A percentile compares a stretch with the other conserved stretches of the same genome.
Conservation (phyloP, 202 grass and related monocot species). For the Schoenoplectus tabernaemontani region DNA sequence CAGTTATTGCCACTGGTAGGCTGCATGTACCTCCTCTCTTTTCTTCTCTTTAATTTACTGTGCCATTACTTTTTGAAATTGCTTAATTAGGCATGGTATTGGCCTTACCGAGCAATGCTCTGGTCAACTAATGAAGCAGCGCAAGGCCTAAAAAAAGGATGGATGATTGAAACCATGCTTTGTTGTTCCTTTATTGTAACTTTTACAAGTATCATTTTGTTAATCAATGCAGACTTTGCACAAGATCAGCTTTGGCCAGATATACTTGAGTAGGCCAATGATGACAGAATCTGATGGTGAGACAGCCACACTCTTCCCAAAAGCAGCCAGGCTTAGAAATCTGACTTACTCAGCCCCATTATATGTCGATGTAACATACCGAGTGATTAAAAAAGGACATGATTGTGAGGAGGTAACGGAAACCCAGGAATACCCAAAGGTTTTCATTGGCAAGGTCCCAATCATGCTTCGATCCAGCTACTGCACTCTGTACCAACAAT, state of each 20-base stretch:
- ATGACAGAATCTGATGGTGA: conserved; percentile 95
- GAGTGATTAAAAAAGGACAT: conserved; percentile 88
- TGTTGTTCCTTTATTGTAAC: not conserved
- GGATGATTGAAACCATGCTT: not conserved
- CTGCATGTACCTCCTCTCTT: not conserved
- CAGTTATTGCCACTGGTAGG: not conserved
- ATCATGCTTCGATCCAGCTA: conserved; percentile 95
- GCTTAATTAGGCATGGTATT: not conserved
- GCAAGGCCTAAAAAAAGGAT: not conserved
- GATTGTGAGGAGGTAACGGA: conserved; percentile 91
- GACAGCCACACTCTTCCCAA: conserved; percentile 84
- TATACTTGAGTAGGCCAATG: conserved; percentile 90
- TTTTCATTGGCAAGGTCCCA: conserved; percentile 95
- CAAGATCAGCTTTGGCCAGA: conserved; percentile 91
- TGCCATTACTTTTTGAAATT: not conserved
- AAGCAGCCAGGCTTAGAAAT: conserved; percentile 85
- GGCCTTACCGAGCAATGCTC: not conserved
- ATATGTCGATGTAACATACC: conserved; percentile 83
- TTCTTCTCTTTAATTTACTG: not conserved
- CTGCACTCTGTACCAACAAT: conserved; percentile 75
- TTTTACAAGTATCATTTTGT: not conserved
- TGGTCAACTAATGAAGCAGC: not conserved
- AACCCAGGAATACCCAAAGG: conserved; percentile 79
- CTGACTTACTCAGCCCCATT: conserved; percentile 83
- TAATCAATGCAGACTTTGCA: conserved; percentile 53